Evolutionary conservation across 306 rosid genomes (phyloP).

Genomic region (Acmispon strigosus): DNA sequence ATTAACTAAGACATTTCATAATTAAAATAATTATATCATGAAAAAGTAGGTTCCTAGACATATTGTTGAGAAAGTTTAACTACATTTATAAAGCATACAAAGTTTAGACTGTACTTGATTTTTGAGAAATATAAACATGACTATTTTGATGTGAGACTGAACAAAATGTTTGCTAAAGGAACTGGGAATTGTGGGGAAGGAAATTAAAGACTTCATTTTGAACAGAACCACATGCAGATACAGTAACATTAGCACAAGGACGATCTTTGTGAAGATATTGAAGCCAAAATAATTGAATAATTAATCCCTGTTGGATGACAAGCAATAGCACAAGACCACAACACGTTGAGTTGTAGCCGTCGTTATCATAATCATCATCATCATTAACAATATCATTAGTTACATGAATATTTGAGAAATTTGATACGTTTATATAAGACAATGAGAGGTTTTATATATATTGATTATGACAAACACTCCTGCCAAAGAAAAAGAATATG

Average conservation of each 20-base stretch:
- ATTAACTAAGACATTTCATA: too few relatives aligned
- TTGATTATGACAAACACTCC: constrained; percentile 20
- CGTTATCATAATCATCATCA: constrained; percentile 23
- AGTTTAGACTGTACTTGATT: too few relatives aligned
- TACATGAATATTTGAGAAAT: constrained; percentile 18
- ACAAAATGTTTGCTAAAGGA: not conserved
- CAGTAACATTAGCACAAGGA: not conserved
- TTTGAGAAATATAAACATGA: too few relatives aligned
- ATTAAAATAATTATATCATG: too few relatives aligned
- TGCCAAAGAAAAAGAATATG: constrained; percentile 40
- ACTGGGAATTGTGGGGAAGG: not conserved
- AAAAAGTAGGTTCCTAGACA: too few relatives aligned
- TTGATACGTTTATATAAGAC: constrained; percentile 17
- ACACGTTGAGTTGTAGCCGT: constrained; percentile 16
- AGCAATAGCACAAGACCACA: constrained; percentile 14
- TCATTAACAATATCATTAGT: constrained; percentile 47
- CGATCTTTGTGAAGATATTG: not conserved
- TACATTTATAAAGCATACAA: too few relatives aligned
- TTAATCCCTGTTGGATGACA: not conserved
- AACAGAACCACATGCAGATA: constrained; percentile 10
- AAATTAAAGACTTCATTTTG: not conserved
- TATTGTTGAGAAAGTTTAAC: too few relatives aligned
- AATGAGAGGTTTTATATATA: not conserved
- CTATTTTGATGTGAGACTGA: too few relatives aligned
- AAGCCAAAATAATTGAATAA: not conserved